Evolutionary conservation across 768 basidiomycete species (phyloP), one percentile per base, ranked within the genome.

Genomic region (Leucosporidium scottii): DNA sequence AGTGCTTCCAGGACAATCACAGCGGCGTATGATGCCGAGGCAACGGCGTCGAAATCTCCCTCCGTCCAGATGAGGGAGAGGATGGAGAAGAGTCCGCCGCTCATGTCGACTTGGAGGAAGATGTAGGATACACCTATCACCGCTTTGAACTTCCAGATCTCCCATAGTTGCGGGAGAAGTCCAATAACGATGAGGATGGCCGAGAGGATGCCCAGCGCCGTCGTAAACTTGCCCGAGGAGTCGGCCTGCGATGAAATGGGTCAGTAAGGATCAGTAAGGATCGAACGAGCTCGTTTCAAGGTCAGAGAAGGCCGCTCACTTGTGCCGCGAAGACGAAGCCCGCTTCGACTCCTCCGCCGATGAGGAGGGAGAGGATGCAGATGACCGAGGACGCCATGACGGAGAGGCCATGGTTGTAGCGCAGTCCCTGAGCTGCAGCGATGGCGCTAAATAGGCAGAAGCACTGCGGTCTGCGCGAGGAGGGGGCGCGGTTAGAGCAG

Each of bases 401-500:
- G 0, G 84, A 81, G 36, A 81, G 79, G n/a, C 78, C 78, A 0
- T 76, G 75, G 21, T 79, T 83, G 74, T 91, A 91, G 75, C 87
- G 84, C 61, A 86, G 80, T 70, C 88, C 89, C 84, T 92, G 78
- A 0, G 82, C 82, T 84, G 86, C 88, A 3, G 85, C 86, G 17
- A 87, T 70, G 4, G 87, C 79, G 0, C 81, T 78, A 18, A 91
- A 79, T 30, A 83, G 78, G 0, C 83, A 84, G 74, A 91, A 88
- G 2, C 74, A 63, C 64, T 80, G 79, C 7, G 79, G 78, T 65
- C 79, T 78, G 59, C 76, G 73, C 44, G 59, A 34, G 58, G n/a
- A n/a, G n/a, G n/a, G n/a, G n/a, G n/a, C n/a, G n/a, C n/a, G n/a
- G n/a, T n/a, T n/a, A n/a, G n/a, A n/a, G n/a, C n/a, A 62, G 21